phyloP scores from a whole-genome alignment of 371 early-diverging fungal genomes.

The Amoeboaphelidium protococcarum region DNA sequence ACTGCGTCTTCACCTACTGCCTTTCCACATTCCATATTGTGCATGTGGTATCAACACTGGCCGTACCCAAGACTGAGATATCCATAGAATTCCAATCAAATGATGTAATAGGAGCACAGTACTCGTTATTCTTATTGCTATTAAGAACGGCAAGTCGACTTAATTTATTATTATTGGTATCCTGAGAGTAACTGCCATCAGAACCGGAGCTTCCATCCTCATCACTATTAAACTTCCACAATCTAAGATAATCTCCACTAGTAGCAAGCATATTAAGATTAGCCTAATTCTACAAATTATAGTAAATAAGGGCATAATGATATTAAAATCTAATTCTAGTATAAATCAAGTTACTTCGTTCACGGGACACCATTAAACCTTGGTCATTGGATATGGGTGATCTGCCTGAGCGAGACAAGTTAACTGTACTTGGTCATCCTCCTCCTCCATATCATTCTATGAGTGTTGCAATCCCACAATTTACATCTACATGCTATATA shows the following conservation, averaged over 20 bases:
- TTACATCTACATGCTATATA: no score
- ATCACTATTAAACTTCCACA: constrained; percentile 53
- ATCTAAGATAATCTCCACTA: constrained; percentile 51
- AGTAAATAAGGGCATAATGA: constrained; percentile 1
- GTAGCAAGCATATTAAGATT: constrained; percentile 52
- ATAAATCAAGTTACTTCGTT: constrained; percentile 15
- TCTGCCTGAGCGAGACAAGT: constrained; percentile 31
- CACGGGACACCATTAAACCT: constrained; percentile 60
- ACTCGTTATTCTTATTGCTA: not conserved
- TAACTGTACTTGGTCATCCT: not conserved
- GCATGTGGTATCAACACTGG: constrained; percentile 88
- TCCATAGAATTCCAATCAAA: constrained; percentile 1
- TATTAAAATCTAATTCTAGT: not conserved
- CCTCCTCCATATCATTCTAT: no score
- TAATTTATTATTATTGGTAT: constrained; percentile 13
- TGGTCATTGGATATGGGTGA: constrained; percentile 67
- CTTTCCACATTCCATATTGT: constrained; percentile 86
- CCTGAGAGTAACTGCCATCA: constrained; percentile 18
- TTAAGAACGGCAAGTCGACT: constrained; percentile 4
- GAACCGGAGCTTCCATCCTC: constrained; percentile 4
- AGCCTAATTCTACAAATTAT: not conserved
- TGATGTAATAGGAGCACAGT: not conserved
- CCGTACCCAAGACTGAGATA: constrained; percentile 18
- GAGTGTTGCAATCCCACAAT: no score
- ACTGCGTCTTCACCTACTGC: constrained; percentile 75